These are phyloP conservation scores for Clavispora fructus DNA, from an alignment of 805 yeast genomes.

Conservation along the genomic window DNA sequence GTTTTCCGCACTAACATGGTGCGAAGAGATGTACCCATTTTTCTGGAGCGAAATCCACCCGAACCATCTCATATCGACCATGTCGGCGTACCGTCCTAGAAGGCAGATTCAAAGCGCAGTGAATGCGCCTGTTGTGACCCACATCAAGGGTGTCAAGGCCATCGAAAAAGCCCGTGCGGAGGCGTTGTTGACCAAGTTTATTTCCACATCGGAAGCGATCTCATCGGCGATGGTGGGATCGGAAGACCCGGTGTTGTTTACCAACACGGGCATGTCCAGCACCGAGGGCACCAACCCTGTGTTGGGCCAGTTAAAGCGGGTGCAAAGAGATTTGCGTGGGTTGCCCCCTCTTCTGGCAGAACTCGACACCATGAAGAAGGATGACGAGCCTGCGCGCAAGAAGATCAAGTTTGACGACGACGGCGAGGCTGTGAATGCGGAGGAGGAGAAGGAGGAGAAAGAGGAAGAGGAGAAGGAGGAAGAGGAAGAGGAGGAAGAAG, in stretches of 20 bases:
- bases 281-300: conserved; percentile 34
- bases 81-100: conserved; percentile 31
- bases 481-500: no score
- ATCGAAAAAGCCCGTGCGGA: conserved; percentile 43
- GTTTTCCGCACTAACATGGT: conserved; percentile 1
- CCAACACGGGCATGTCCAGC: conserved; percentile 27
- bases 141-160: conserved; percentile 22
- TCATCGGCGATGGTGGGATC: conserved; percentile 24
- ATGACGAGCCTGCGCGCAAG: conserved; percentile 14
- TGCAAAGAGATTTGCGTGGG: conserved; percentile 76
- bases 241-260: conserved; percentile 17
- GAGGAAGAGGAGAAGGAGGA: conserved; percentile 1
- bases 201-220: conserved; percentile 33
- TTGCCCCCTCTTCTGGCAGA: conserved; percentile 55
- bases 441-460: no score
- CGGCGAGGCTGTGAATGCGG: conserved; percentile 7
- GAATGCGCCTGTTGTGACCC: conserved; percentile 43
- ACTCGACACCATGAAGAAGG: conserved; percentile 8
- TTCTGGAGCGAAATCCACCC: not conserved
- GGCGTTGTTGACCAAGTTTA: conserved; percentile 37
- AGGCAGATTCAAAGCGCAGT: conserved; percentile 41
- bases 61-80: conserved; percentile 3
- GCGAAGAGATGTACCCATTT: not conserved
- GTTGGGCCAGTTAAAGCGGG: conserved; percentile 60
- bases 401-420: conserved; percentile 23